Evolutionary conservation across 805 yeast genomes (phyloP), one percentile per base, ranked within the genome.

Genomic region (Blastobotrys americana): DNA sequence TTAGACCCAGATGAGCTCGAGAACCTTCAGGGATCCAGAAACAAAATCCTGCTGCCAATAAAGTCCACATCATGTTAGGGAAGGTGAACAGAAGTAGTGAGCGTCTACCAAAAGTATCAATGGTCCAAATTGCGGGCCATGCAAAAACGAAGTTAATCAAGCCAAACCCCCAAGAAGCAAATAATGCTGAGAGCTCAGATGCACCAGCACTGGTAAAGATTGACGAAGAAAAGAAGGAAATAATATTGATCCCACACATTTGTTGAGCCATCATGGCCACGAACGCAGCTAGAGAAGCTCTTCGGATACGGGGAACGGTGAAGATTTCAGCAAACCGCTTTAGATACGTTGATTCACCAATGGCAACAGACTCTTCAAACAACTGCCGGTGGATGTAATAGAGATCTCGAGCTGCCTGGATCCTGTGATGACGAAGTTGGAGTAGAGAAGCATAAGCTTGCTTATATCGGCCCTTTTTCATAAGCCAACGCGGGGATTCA

Each of bases 131-230:
- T 0, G 95, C 94, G 1, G 95, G 95, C 36, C 85, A 61, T 5
- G 95, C 93, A 66, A 85, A 84, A 13, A 82, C 61, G 61, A 83
- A 84, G 64, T 84, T 84, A 54, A 86, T 66, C 71, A 81, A 75
- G 60, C 95, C 95, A 54, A 82, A 86, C 2, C 95, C 95, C 78
- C 88, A 76, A 1, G 94, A 84, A 0, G 94, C 94, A 54, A 82
- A 66, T 58, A 86, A 64, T 0, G 95, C 80, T 47, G 75, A 70
- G 49, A 74, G 69, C 49, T 74, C 77, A 34, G 74, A 63, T 63
- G 82, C 80, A 36, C 82, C 83, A 18, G 88, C 77, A 46, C 79
- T 73, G 18, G 72, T 63, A 65, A 86, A 86, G 46, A 86, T 85
- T 6, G 83, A 71, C 0, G 93, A 80, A 1, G 90, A 82, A 64